These are phyloP conservation scores for Colletotrichum sp. DNA, from an alignment of 2,329 filamentous ascomycete species.

Conservation along the genomic window DNA sequence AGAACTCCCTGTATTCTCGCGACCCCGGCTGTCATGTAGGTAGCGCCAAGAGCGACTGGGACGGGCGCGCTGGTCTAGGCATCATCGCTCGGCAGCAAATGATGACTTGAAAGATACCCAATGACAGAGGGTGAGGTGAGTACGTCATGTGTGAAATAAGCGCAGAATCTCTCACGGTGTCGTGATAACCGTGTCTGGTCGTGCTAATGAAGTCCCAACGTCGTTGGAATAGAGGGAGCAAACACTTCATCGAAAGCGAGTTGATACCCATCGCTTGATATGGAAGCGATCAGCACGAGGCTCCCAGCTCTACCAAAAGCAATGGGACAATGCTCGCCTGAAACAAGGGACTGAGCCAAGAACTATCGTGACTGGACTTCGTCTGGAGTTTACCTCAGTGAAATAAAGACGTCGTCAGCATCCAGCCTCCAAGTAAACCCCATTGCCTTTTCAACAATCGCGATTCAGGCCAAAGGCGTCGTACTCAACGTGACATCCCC, in stretches of 20 bases:
- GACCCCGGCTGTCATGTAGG: neutral
- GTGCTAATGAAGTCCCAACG: neutral
- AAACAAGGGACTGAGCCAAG: neutral
- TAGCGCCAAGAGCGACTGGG: neutral
- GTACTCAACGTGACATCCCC: neutral
- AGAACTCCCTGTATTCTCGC: fast-evolving
- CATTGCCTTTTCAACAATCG: neutral
- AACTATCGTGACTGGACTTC: neutral
- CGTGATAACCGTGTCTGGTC: neutral
- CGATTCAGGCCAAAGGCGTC: neutral
- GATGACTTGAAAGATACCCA: neutral
- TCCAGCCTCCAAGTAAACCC: neutral
- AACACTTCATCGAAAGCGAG: neutral
- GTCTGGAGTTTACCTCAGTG: neutral
- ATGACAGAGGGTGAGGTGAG: neutral
- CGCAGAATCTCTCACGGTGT: neutral
- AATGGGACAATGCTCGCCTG: neutral
- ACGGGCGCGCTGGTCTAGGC: neutral
- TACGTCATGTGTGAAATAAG: neutral
- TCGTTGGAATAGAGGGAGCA: neutral
- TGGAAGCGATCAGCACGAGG: neutral
- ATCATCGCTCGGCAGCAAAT: neutral
- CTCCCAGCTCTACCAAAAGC: neutral
- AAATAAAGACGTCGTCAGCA: neutral
- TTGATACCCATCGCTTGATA: neutral